Base-by-base conservation (phyloP, 2,329 filamentous ascomycete species). In the Venturia oleaginea region DNA sequence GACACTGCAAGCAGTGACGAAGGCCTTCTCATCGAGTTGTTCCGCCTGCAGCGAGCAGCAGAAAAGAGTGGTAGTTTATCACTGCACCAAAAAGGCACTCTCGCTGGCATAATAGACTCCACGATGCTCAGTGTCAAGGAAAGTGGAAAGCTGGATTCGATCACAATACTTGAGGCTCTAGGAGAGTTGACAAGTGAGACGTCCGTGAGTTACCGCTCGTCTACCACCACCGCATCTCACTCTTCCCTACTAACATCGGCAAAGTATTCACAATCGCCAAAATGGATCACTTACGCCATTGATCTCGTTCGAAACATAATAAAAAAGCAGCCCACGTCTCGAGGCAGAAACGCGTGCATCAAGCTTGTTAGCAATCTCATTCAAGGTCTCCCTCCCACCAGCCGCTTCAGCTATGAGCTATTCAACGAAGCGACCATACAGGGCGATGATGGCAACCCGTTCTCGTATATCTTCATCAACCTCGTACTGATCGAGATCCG, bases 401-500 rank as follows among this genome's bases (percentile, higher is more conserved):
- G 71, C 0, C 72, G 75, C 4, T 78, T 78, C 1, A 75, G 82
- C 0, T 69, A 71, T 10, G 71, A 84, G 3, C 75, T 89, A 2
- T 89, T 89, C 74, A 74, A 76, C 27, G 51, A 65, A 30, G 71
- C 72, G 32, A 71, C 75, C 1, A 11, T 10, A 7, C 70, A 73
- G 11, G n/a, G 3, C 17, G 11, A 32, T 42, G 60, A 48, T 19
- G 76, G 79, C 40, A 85, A 83, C 66, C 81, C 85, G 0, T 83
- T 85, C 66, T 81, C 84, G 0, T 88, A 86, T 69, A 76, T 89
- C 4, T 80, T 89, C 65, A 73, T 88, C 64, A 87, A 83, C 68
- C 80, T 88, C n/a, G 71, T 88, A 7, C 79, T 88, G 40, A 84
- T 88, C 65, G 87, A 90, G 70, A 78, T 89, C 32, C 82, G 85